phyloP scores from a whole-genome alignment of 225 moss, liverwort and hornwort genomes.

The Antitrichia curtipendula region DNA sequence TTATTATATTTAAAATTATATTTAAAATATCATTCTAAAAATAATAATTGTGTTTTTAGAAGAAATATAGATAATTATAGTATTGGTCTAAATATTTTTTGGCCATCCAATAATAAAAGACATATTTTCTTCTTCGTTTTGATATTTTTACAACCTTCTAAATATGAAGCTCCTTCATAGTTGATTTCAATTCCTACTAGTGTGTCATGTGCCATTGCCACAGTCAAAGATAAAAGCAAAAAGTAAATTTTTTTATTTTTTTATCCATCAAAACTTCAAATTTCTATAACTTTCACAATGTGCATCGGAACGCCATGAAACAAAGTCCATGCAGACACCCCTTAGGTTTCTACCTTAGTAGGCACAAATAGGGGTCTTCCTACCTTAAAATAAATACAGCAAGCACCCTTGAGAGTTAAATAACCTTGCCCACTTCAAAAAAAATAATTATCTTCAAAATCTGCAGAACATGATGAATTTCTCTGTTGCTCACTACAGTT shows the following conservation, averaged over 20 bases:
- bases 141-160: neutral
- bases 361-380: neutral
- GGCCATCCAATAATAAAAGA: neutral
- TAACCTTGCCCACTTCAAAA: neutral
- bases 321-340: too few relatives aligned
- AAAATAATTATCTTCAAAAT: too few relatives aligned
- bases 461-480: neutral
- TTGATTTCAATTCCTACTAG: neutral
- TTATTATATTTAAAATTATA: too few relatives aligned
- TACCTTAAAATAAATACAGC: neutral
- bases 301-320: too few relatives aligned
- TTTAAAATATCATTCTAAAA: too few relatives aligned
- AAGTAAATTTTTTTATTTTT: too few relatives aligned
- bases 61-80: neutral
- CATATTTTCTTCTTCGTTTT: too few relatives aligned
- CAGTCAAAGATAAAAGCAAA: too few relatives aligned
- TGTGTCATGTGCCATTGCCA: too few relatives aligned
- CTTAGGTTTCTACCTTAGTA: too few relatives aligned
- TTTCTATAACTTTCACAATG: too few relatives aligned
- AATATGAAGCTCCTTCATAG: neutral
- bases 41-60: neutral
- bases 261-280: too few relatives aligned
- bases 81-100: neutral
- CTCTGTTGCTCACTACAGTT: rapidly evolving
- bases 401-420: rapidly evolving